Evolutionary conservation across 2,329 filamentous ascomycete species (phyloP).

Genomic region (Cladosporium austrohemisphaericum): DNA sequence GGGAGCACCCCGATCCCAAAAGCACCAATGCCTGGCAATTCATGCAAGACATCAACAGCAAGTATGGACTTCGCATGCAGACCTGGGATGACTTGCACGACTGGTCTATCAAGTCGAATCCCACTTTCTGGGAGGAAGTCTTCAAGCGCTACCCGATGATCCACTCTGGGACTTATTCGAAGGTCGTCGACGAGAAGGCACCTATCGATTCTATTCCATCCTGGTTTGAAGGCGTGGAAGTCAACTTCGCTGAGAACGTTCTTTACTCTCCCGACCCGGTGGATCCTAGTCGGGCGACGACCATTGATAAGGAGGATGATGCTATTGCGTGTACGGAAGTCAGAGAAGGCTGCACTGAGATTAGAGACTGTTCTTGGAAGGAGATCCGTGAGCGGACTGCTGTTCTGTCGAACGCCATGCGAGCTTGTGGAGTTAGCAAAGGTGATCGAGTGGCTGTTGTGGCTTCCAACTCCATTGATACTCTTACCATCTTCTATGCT

Average conservation of each 20-base stretch:
- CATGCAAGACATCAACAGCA: constrained; percentile 61
- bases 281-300: constrained; percentile 48
- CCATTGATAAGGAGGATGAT: constrained; percentile 63
- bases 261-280: constrained; percentile 55
- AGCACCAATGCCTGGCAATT: constrained; percentile 63
- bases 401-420: constrained; percentile 62
- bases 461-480: constrained; percentile 71
- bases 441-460: constrained; percentile 76
- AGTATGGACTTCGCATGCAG: constrained; percentile 56
- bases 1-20: constrained; percentile 39
- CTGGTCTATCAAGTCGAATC: constrained; percentile 62
- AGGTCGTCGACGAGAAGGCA: constrained; percentile 63
- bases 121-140: constrained; percentile 62
- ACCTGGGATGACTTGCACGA: constrained; percentile 66
- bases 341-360: constrained; percentile 59
- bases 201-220: constrained; percentile 68
- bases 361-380: constrained; percentile 60
- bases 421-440: constrained; percentile 59
- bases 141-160: constrained; percentile 61
- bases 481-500: constrained; percentile 67
- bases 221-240: constrained; percentile 70
- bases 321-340: constrained; percentile 70
- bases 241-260: constrained; percentile 80
- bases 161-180: constrained; percentile 51
- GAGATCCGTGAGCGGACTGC: constrained; percentile 60